Evolutionary conservation across 768 basidiomycete genomes (phyloP).

Genomic region (Tylopilus cervinicoccineus): DNA sequence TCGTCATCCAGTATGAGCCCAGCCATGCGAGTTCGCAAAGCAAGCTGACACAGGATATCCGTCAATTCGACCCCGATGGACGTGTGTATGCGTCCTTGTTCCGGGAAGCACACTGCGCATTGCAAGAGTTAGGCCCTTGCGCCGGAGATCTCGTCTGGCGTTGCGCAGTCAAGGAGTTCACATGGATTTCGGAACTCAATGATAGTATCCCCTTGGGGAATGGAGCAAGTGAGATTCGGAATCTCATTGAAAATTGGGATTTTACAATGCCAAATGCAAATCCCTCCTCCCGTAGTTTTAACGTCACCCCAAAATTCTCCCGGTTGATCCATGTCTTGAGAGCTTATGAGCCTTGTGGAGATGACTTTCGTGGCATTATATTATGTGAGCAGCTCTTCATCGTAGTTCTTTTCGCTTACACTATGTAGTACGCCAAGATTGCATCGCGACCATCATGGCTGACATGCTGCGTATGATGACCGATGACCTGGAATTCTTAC

Average conservation of each 20-base stretch:
- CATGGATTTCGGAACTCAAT: constrained; percentile 31
- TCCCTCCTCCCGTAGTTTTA: constrained; percentile 52
- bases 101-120: constrained; percentile 41
- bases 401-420: constrained; percentile 33
- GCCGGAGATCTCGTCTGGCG: constrained; percentile 72
- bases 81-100: constrained; percentile 40
- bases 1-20: constrained; percentile 52
- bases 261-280: constrained; percentile 64
- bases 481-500: constrained; percentile 50
- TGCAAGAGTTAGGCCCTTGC: constrained; percentile 59
- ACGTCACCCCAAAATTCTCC: constrained; percentile 66
- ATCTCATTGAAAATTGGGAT: constrained; percentile 54
- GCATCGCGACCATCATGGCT: constrained; percentile 52
- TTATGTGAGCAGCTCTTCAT: constrained; percentile 45
- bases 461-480: constrained; percentile 55
- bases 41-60: constrained; percentile 45
- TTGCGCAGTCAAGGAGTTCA: constrained; percentile 40
- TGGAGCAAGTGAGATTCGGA: constrained; percentile 26
- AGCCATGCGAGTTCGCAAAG: constrained; percentile 34
- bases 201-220: constrained; percentile 30
- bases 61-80: constrained; percentile 40
- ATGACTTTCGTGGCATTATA: constrained; percentile 62
- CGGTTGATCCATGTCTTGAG: constrained; percentile 57
- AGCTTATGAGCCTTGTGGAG: constrained; percentile 48
- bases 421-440: constrained; percentile 46